Conservation (phyloP, 306 rosid species). For the Vigna nakashimae region DNA sequence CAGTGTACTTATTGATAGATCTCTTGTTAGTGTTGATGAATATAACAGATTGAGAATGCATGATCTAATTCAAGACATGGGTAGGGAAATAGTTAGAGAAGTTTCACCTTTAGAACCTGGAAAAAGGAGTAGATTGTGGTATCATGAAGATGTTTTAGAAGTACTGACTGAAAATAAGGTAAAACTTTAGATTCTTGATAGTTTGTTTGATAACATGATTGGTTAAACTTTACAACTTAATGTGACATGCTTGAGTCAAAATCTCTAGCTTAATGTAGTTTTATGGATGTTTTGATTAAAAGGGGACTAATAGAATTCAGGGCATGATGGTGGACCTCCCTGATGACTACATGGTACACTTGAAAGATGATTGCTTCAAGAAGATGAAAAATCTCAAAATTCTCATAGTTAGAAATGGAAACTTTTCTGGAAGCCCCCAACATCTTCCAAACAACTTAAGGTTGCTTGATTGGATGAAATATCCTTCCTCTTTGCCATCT, state of each 20-base stretch:
- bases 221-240: background rate
- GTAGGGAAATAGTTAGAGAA: conserved; percentile 51
- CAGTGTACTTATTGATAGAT: conserved; percentile 47
- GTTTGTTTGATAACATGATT: background rate
- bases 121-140: conserved; percentile 50
- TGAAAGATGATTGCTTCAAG: conserved; percentile 43
- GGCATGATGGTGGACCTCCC: conserved; percentile 55
- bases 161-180: conserved; percentile 47
- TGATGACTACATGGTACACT: conserved; percentile 44
- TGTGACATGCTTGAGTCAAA: background rate
- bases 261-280: background rate
- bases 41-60: conserved; percentile 51
- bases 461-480: conserved; percentile 55
- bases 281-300: background rate
- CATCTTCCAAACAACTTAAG: conserved; percentile 57
- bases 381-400: conserved; percentile 49
- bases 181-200: background rate
- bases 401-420: conserved; percentile 47
- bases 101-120: conserved; percentile 51
- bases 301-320: conserved; percentile 50
- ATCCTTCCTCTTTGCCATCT: conserved; percentile 39
- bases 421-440: conserved; percentile 46
- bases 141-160: conserved; percentile 48
- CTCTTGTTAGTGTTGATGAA: conserved; percentile 44
- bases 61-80: conserved; percentile 60